These are phyloP conservation scores for Backusella liffmaniae DNA, from an alignment of 192 early-diverging fungal species.

Conservation along the genomic window DNA sequence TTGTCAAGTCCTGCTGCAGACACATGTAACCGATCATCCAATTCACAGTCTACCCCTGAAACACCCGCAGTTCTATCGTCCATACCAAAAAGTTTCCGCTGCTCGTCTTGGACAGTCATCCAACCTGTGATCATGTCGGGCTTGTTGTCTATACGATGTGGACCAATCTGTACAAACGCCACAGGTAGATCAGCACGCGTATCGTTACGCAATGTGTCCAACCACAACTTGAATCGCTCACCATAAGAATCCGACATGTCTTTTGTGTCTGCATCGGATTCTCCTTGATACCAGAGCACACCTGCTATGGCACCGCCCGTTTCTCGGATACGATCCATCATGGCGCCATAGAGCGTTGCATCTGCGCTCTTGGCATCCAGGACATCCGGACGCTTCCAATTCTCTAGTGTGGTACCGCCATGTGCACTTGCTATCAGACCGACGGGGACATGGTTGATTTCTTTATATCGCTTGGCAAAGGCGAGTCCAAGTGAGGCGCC, in stretches of 20 bases:
- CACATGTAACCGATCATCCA: conserved; percentile 32
- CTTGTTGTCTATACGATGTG: background rate
- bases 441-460: conserved; percentile 19
- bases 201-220: conserved; percentile 4
- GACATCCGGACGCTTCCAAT: conserved; percentile 19
- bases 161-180: conserved; percentile 23
- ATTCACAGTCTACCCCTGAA: conserved; percentile 19
- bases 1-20: conserved; percentile 3
- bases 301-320: conserved; percentile 18
- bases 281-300: conserved; percentile 39
- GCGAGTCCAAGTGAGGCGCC: conserved; percentile 24
- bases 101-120: conserved; percentile 18
- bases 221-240: background rate
- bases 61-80: conserved; percentile 10
- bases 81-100: conserved; percentile 6
- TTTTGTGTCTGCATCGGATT: conserved; percentile 22
- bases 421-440: conserved; percentile 38
- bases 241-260: background rate
- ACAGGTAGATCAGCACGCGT: conserved; percentile 12
- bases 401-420: conserved; percentile 23
- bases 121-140: conserved; percentile 7
- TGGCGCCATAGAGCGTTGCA: conserved; percentile 27
- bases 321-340: conserved; percentile 14
- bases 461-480: conserved; percentile 16
- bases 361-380: background rate